Conservation (phyloP, 805 yeast genomes). For the Starmerella floricola region DNA sequence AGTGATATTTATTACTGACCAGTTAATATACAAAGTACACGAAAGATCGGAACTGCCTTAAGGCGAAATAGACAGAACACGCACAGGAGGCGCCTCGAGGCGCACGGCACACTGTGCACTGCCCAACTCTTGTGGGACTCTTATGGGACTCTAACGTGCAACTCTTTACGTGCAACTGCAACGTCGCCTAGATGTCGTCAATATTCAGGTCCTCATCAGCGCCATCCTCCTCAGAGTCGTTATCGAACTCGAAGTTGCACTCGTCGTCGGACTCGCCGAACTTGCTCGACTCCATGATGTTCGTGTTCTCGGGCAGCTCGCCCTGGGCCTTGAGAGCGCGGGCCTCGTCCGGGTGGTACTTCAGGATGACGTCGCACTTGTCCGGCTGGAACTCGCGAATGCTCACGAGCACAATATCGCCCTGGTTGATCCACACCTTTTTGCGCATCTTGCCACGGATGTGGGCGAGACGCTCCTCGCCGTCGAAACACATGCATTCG, state of each 20-base stretch:
- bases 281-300: constrained; percentile 94
- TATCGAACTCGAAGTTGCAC: constrained; percentile 92
- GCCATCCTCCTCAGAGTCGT: constrained; percentile 59
- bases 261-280: constrained; percentile 97
- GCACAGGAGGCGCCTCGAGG: no score
- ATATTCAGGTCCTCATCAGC: constrained; percentile 67
- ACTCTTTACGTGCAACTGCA: neutral
- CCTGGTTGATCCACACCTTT: constrained; percentile 99
- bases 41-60: no score
- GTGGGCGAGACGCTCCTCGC: constrained; percentile 86
- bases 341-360: constrained; percentile 95
- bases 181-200: constrained; percentile 62
- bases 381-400: constrained; percentile 98
- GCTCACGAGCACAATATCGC: constrained; percentile 91
- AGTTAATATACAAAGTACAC: no score
- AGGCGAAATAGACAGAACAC: no score
- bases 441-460: constrained; percentile 98
- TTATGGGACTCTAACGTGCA: no score
- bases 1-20: no score
- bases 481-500: constrained; percentile 92
- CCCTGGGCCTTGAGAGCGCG: constrained; percentile 91
- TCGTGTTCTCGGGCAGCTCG: constrained; percentile 93
- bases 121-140: no score
- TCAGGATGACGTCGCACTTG: constrained; percentile 94
- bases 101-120: no score